Conservation (phyloP, 1,284 basidiomycete genomes). For the Cryptococcus wingfieldii region DNA sequence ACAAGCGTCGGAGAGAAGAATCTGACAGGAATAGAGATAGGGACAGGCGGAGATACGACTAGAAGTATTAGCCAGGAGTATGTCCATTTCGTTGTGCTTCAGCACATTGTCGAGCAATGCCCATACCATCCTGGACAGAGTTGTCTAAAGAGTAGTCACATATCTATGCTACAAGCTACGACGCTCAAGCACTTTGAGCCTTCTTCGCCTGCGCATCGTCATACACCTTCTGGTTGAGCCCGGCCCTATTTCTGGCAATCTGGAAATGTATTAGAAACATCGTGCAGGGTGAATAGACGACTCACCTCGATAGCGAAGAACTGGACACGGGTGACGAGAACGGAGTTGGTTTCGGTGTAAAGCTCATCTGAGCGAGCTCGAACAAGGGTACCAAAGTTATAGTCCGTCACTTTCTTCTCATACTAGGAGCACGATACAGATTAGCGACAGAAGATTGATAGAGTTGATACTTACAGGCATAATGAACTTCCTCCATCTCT, state of each 20-base stretch:
- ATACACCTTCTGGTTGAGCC: conserved; percentile 85
- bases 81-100: not conserved
- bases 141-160: not conserved
- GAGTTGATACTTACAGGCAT: conserved; percentile 58
- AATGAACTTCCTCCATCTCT: conserved; percentile 88
- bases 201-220: conserved; percentile 61
- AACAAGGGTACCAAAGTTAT: conserved; percentile 95
- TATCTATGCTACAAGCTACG: not conserved
- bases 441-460: not conserved
- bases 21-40: conserved; percentile 8
- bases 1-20: conserved; percentile 9
- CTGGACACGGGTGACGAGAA: conserved; percentile 73
- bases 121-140: not conserved
- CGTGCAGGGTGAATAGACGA: conserved; percentile 5
- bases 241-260: conserved; percentile 88
- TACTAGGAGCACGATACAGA: conserved; percentile 49
- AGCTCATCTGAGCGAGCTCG: conserved; percentile 74
- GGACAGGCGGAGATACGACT: conserved; percentile 12
- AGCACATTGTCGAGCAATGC: not conserved
- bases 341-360: conserved; percentile 89
- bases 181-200: conserved; percentile 1
- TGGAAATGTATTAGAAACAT: conserved; percentile 33
- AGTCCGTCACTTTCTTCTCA: conserved; percentile 82
- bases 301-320: conserved; percentile 86
- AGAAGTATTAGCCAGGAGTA: not conserved